Evolutionary conservation across 2,329 filamentous ascomycete genomes (phyloP).

Genomic region (Colletotrichum sp.): DNA sequence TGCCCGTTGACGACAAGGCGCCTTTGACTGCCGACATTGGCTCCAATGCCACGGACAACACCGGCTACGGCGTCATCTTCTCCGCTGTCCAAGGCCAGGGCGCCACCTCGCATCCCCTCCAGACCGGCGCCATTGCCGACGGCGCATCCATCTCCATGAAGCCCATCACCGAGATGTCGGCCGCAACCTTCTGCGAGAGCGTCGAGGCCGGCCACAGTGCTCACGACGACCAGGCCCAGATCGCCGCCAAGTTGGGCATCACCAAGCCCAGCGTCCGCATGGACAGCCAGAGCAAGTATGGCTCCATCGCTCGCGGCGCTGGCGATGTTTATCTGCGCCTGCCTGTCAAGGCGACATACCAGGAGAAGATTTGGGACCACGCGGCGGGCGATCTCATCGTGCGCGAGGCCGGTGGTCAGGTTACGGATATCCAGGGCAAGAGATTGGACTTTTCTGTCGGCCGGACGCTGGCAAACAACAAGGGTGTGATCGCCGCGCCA

Average conservation of each 20-base stretch:
- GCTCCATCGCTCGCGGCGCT: slow-evolving; percentile 88
- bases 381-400: slow-evolving; percentile 95
- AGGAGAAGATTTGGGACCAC: slow-evolving; percentile 99
- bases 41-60: slow-evolving; percentile 72
- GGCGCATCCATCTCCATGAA: slow-evolving; percentile 77
- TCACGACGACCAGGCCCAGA: slow-evolving; percentile 84
- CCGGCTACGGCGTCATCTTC: slow-evolving; percentile 85
- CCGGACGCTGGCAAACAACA: slow-evolving; percentile 86
- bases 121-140: slow-evolving; percentile 54
- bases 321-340: slow-evolving; percentile 94
- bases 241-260: slow-evolving; percentile 85
- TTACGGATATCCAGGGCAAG: slow-evolving; percentile 88
- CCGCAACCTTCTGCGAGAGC: slow-evolving; percentile 94
- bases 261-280: slow-evolving; percentile 89
- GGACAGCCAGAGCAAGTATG: slow-evolving; percentile 99
- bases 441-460: slow-evolving; percentile 86
- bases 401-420: slow-evolving; percentile 87
- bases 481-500: slow-evolving; percentile 90
- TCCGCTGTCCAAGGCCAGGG: slow-evolving; percentile 81
- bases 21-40: slow-evolving; percentile 75
- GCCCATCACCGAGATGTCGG: slow-evolving; percentile 71
- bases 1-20: slow-evolving; percentile 82
- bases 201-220: slow-evolving; percentile 93
- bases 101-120: slow-evolving; percentile 77
- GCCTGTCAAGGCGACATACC: slow-evolving; percentile 83